A percentile compares a stretch with the other conserved stretches of the same genome.
phyloP scores from a whole-genome alignment of 225 moss, liverwort and hornwort species.

The Lunularia cruciata region DNA sequence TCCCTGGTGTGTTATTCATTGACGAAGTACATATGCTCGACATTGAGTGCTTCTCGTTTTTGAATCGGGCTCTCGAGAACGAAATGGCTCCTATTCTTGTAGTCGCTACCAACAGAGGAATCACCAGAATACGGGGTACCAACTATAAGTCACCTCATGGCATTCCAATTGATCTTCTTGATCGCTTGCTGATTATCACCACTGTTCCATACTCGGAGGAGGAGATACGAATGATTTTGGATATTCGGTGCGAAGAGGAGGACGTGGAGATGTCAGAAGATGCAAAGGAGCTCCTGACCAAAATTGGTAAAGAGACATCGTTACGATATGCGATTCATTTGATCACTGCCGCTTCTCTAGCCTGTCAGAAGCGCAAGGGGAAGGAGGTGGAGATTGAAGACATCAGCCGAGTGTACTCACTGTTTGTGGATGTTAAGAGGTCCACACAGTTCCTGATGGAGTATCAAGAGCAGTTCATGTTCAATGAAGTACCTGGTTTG shows the following conservation, averaged over 20 bases:
- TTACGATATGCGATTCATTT: slow-evolving; percentile 74
- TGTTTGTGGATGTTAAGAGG: slow-evolving; percentile 84
- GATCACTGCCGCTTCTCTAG: slow-evolving; percentile 74
- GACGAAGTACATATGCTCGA: slow-evolving; percentile 92
- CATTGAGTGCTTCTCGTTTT: slow-evolving; percentile 82
- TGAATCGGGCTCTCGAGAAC: slow-evolving; percentile 77
- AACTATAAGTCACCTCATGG: slow-evolving; percentile 89
- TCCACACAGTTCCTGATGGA: slow-evolving; percentile 88
- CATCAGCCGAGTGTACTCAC: slow-evolving; percentile 71
- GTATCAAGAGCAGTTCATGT: slow-evolving; percentile 92
- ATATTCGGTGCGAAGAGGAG: slow-evolving; percentile 48
- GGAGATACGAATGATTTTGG: slow-evolving; percentile 43
- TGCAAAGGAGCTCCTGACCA: slow-evolving; percentile 47
- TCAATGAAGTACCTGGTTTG: slow-evolving; percentile 47
- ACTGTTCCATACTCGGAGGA: slow-evolving; percentile 45
- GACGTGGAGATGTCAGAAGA: slow-evolving; percentile 50
- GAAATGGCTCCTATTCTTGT: slow-evolving; percentile 85
- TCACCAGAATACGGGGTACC: slow-evolving; percentile 80
- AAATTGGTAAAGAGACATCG: slow-evolving; percentile 58
- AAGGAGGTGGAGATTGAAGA: slow-evolving; percentile 88
- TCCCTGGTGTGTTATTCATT: slow-evolving; percentile 84
- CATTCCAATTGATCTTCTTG: slow-evolving; percentile 81
- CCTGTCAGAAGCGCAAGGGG: slow-evolving; percentile 77
- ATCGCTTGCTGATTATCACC: slow-evolving; percentile 71
- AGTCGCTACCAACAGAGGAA: slow-evolving; percentile 84